Conservation (phyloP, 2,329 filamentous ascomycete genomes). For the Fusarium tricinctum region DNA sequence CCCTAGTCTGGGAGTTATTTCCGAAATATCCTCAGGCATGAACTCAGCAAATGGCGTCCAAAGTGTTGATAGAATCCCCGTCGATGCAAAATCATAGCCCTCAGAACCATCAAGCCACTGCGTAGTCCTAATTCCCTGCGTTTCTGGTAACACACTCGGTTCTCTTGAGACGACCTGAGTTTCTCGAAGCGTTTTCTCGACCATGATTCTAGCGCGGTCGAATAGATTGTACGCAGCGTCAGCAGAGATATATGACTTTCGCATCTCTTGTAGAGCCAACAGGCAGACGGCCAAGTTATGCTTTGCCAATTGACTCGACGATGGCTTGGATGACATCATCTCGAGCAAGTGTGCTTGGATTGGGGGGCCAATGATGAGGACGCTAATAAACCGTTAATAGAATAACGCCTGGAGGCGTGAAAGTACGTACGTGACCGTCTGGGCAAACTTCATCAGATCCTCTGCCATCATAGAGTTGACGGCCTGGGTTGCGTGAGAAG, state of each 20-base stretch:
- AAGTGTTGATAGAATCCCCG: not conserved
- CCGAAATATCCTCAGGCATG: not conserved
- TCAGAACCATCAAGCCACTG: slow-evolving; percentile 8
- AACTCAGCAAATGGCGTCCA: slow-evolving; percentile 12
- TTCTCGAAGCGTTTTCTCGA: slow-evolving; percentile 3
- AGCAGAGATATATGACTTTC: slow-evolving; percentile 22
- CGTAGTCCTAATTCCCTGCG: not conserved
- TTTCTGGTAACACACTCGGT: not conserved
- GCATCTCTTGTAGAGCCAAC: slow-evolving; percentile 20
- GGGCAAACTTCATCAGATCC: not conserved
- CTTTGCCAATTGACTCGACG: slow-evolving; percentile 4
- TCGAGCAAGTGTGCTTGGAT: slow-evolving; percentile 24
- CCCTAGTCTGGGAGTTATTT: not conserved
- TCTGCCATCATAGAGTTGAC: slow-evolving; percentile 7
- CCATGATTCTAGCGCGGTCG: slow-evolving; percentile 13
- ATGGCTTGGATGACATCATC: slow-evolving; percentile 1
- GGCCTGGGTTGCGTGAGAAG: slow-evolving; percentile 3
- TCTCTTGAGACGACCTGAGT: not conserved
- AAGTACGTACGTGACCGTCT: not conserved
- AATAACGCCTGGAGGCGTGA: not conserved
- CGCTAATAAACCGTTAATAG: not conserved
- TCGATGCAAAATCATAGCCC: not conserved
- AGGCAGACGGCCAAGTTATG: slow-evolving; percentile 23
- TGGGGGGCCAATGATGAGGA: slow-evolving; percentile 12
- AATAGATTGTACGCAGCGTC: slow-evolving; percentile 23